These are phyloP conservation scores for Fusarium sp. DNA, from an alignment of 2,329 filamentous ascomycete genomes.

Conservation along the genomic window DNA sequence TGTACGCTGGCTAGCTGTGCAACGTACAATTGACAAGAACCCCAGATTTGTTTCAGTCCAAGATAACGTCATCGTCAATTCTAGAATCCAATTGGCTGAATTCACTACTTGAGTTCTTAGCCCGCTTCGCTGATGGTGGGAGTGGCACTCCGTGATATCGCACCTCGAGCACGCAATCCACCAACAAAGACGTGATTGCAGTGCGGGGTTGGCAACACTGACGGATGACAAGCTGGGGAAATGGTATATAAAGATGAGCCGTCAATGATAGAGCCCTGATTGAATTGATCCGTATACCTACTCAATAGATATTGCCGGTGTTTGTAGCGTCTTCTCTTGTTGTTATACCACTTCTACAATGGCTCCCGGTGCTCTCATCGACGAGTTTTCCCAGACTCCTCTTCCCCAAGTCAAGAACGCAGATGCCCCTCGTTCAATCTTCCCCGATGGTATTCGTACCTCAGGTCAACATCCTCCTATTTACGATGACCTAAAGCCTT, in stretches of 20 bases:
- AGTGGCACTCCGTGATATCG: constrained; percentile 48
- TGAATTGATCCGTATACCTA: background rate
- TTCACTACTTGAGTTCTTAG: constrained; percentile 4
- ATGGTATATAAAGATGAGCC: constrained; percentile 33
- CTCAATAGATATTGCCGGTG: constrained; percentile 9
- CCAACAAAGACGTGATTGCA: constrained; percentile 44
- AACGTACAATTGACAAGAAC: background rate
- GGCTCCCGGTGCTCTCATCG: constrained; percentile 47
- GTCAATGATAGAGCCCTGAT: background rate
- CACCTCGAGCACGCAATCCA: constrained; percentile 47
- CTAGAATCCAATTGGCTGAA: constrained; percentile 14
- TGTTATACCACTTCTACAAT: constrained; percentile 18
- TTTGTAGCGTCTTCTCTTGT: background rate
- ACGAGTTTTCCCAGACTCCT: constrained; percentile 31
- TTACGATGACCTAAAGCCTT: constrained; percentile 73
- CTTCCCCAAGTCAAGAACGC: constrained; percentile 44
- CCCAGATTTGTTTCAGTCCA: constrained; percentile 4
- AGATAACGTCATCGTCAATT: constrained; percentile 35
- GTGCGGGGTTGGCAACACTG: constrained; percentile 40
- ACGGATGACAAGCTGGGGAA: constrained; percentile 16
- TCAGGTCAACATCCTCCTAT: constrained; percentile 80
- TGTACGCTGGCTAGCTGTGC: no score
- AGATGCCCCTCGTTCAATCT: constrained; percentile 51
- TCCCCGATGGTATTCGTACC: constrained; percentile 64
- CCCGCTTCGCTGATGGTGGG: constrained; percentile 26